Evolutionary conservation across 768 basidiomycete species (phyloP), one percentile per base, ranked within the genome.

Genomic region (Megacollybia marginata): DNA sequence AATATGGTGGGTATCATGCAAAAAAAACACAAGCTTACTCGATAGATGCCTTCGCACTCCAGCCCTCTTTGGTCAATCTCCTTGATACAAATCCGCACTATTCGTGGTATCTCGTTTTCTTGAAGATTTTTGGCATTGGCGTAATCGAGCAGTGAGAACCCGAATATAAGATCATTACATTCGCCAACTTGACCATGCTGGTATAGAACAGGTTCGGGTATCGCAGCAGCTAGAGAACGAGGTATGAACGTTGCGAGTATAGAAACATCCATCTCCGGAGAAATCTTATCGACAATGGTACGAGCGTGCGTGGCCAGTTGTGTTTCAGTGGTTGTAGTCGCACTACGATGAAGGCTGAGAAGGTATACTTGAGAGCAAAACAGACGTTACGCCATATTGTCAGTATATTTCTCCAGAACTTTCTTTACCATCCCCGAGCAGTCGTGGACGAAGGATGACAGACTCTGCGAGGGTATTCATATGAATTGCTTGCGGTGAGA

Each of bases 141-240:
- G 59, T 96, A 95, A 60, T 94, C 92, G 36, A 86, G 83, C 50
- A 96, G 68, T 55, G 80, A 85, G 55, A 94, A 82, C 19, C 92
- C 93, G 60, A 95, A 96, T 33, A 94, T 88, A 20, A 96, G 67
- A 64, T 94, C 92, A 47, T 77, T 79, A 60, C 92, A 96, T 61
- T 83, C 82, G 20, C 93, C 93, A 20, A 95, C 86, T 53, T 76
- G 72, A 49, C 79, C 85, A 60, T 88, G 83, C 57, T 86, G 75
- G 65, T 92, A 92, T 57, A 88, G 68, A 34, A 83, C 73, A 11
- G 82, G 83, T 52, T 82, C 82, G 15, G 87, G 89, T 47, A 80
- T 83, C 13, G 83, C 74, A 28, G 75, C 75, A 3, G 79, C 74
- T 46, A 90, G 65, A 13, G 82, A 76, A 33, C 79, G 80, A 9